Conservation (phyloP, 768 basidiomycete species). For the Lactarius sanguifluus region DNA sequence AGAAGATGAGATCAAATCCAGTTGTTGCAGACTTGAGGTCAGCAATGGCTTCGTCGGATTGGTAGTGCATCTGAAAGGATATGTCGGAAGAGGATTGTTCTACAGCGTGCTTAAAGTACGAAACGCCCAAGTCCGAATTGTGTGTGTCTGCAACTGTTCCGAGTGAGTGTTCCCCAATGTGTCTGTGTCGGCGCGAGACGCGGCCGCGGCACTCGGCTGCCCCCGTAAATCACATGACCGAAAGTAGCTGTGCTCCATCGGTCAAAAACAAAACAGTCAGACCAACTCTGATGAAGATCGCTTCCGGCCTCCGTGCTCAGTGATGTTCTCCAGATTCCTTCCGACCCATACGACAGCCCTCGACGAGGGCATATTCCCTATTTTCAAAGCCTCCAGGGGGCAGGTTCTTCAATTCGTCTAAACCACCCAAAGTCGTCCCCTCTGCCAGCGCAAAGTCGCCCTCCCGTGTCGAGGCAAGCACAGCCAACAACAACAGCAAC, state of each 20-base stretch:
- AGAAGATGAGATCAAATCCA: constrained; percentile 72
- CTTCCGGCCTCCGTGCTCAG: not conserved
- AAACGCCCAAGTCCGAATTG: not conserved
- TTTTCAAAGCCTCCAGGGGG: constrained; percentile 77
- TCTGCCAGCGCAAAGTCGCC: constrained; percentile 34
- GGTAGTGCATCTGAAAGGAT: constrained; percentile 2
- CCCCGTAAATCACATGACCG: not conserved
- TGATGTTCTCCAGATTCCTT: constrained; percentile 27
- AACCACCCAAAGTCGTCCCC: constrained; percentile 53
- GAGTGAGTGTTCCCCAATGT: not conserved
- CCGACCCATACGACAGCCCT: constrained; percentile 30
- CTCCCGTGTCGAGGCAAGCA: constrained; percentile 44
- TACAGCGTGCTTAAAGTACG: not conserved
- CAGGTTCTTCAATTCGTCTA: constrained; percentile 72
- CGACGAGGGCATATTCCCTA: constrained; percentile 66
- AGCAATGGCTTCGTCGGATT: constrained; percentile 34
- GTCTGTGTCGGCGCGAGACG: not conserved
- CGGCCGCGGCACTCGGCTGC: not conserved
- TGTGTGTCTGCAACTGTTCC: not conserved
- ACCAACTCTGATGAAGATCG: not conserved
- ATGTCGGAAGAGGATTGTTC: not conserved
- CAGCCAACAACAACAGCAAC: constrained; percentile 31
- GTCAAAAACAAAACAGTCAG: not conserved
- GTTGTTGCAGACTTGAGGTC: constrained; percentile 39
- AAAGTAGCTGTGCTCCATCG: not conserved